Percentiles rank a stretch among this genome's conserved stretches.
Conservation (phyloP, 2,329 filamentous ascomycete genomes). For the Trichoderma sp. region DNA sequence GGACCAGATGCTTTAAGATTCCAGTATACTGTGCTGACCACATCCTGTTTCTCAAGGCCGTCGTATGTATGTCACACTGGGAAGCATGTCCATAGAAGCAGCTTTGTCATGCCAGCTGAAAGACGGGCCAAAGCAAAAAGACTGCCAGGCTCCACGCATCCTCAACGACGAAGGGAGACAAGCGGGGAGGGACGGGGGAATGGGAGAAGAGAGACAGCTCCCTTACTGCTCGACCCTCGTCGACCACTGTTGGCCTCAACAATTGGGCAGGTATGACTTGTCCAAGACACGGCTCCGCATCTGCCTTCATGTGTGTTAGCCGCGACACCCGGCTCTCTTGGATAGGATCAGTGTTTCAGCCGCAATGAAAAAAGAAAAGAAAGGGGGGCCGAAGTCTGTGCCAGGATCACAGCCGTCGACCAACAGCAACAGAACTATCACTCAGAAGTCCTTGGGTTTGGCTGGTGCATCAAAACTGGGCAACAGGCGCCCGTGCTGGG, state of each 20-base stretch:
- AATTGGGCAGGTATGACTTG: background rate
- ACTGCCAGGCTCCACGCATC: background rate
- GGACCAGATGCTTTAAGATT: background rate
- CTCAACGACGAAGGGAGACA: background rate
- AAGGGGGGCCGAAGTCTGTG: background rate
- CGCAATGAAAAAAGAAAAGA: constrained; percentile 2
- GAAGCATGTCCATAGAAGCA: background rate
- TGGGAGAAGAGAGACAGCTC: background rate
- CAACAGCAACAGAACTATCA: constrained; percentile 1
- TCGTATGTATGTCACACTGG: background rate
- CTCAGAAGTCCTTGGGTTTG: background rate
- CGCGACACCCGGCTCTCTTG: background rate
- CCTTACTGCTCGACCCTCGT: background rate
- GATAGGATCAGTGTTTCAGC: constrained; percentile 7
- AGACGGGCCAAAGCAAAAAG: background rate
- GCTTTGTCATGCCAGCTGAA: constrained; percentile 1
- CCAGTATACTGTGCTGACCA: background rate
- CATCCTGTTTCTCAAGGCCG: background rate
- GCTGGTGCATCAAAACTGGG: background rate
- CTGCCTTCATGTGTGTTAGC: background rate
- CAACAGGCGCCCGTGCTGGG: background rate
- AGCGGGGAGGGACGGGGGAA: background rate
- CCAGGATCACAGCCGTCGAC: background rate
- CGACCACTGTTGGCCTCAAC: background rate
- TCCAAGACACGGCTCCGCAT: constrained; percentile 1